These are phyloP conservation scores for Paraglomus brasilianum DNA, from an alignment of 192 early-diverging fungal species.

Conservation along the genomic window DNA sequence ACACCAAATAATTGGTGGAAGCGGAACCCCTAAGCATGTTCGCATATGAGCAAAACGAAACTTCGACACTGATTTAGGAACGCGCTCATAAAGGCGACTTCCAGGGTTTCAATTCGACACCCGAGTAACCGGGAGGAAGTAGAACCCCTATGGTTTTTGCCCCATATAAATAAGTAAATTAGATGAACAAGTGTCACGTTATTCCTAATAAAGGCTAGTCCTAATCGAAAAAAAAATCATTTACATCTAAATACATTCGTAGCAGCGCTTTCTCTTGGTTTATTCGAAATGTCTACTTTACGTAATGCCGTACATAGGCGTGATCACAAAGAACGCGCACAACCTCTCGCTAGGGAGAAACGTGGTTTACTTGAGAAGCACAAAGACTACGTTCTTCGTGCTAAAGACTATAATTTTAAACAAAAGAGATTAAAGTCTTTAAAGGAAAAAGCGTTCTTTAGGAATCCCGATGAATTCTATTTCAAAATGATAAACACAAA, in stretches of 20 bases:
- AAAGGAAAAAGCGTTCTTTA: slow-evolving; percentile 77
- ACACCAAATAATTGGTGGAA: slow-evolving; percentile 27
- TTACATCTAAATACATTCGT: not conserved
- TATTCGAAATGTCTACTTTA: slow-evolving; percentile 56
- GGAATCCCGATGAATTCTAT: slow-evolving; percentile 99
- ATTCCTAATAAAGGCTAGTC: too few species aligned
- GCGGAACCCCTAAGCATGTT: slow-evolving; percentile 28
- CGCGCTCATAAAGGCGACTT: slow-evolving; percentile 26
- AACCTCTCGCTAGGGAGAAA: slow-evolving; percentile 59
- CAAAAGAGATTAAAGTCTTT: slow-evolving; percentile 83
- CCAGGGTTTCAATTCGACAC: slow-evolving; percentile 24
- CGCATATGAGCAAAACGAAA: slow-evolving; percentile 25
- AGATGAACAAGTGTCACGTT: too few species aligned
- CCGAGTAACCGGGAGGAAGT: slow-evolving; percentile 25
- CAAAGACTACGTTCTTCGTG: slow-evolving; percentile 97
- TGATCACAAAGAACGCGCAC: slow-evolving; percentile 87
- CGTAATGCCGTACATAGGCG: slow-evolving; percentile 83
- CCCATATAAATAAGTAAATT: too few species aligned
- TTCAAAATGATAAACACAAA: slow-evolving; percentile 91
- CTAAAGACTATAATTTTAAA: slow-evolving; percentile 85
- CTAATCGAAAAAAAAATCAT: too few species aligned
- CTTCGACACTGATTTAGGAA: slow-evolving; percentile 28
- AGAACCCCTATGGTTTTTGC: slow-evolving; percentile 28
- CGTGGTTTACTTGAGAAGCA: slow-evolving; percentile 93
- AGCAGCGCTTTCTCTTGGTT: not conserved